Conservation (phyloP, 495 filamentous ascomycete species). For the Parmelia sp. region DNA sequence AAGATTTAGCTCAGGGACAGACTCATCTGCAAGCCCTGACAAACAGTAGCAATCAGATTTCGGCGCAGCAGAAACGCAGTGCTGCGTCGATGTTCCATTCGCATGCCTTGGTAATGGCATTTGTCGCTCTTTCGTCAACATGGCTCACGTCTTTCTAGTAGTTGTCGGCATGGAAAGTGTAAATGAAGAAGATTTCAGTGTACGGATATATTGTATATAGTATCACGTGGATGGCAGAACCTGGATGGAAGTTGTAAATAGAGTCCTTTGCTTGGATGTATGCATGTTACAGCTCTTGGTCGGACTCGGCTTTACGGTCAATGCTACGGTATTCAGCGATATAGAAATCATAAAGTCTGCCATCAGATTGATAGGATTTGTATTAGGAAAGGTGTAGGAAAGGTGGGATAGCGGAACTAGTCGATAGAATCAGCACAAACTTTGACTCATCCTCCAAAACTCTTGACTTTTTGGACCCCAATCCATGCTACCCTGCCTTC, state of each 20-base stretch:
- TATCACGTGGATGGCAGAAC: not conserved
- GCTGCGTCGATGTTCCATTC: not conserved
- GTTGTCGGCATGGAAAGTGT: not conserved
- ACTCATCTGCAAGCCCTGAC: not conserved
- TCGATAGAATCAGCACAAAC: no score
- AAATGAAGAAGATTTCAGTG: not conserved
- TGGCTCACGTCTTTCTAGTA: not conserved
- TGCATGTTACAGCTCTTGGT: no score
- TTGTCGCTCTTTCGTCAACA: not conserved
- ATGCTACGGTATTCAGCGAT: no score
- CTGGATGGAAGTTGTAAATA: not conserved
- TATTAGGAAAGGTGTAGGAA: no score
- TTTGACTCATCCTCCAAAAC: no score
- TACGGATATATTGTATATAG: not conserved
- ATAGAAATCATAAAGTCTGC: no score
- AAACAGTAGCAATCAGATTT: not conserved
- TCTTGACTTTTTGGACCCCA: no score
- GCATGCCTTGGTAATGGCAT: not conserved
- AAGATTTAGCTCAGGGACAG: not conserved
- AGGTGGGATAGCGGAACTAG: no score
- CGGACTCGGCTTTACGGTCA: no score
- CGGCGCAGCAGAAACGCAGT: not conserved
- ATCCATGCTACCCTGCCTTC: no score
- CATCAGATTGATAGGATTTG: no score
- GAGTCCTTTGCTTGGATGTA: not conserved